Conservation (phyloP, 352 stramenopile genomes). For the Blastocystis sp. region DNA sequence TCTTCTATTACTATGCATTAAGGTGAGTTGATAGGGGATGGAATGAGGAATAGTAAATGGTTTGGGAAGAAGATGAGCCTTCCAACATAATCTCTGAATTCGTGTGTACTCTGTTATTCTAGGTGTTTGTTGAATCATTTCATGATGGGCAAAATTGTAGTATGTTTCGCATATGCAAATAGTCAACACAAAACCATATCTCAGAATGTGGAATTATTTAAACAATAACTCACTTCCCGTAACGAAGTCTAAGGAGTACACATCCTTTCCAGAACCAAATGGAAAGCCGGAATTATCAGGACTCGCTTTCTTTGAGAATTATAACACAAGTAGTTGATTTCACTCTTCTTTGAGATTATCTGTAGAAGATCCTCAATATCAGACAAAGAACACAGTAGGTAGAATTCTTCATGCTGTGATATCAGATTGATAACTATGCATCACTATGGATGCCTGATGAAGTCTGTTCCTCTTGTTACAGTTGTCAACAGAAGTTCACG, state of each 20-base stretch:
- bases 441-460: slow-evolving; percentile 61
- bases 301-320: slow-evolving; percentile 23
- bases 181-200: not conserved
- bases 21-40: not conserved
- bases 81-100: slow-evolving; percentile 57
- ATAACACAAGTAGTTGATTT: not conserved
- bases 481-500: slow-evolving; percentile 49
- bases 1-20: slow-evolving; percentile 98
- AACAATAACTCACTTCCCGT: not conserved
- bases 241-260: slow-evolving; percentile 20
- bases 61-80: slow-evolving; percentile 68
- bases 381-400: not conserved
- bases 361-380: not conserved
- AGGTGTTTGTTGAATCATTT: not conserved
- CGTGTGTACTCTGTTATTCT: slow-evolving; percentile 2
- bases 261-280: slow-evolving; percentile 56
- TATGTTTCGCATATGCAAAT: slow-evolving; percentile 37
- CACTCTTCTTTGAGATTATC: not conserved
- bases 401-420: not conserved
- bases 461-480: slow-evolving; percentile 58
- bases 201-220: slow-evolving; percentile 52
- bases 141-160: not conserved
- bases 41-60: slow-evolving; percentile 48
- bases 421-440: not conserved
- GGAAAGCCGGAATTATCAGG: slow-evolving; percentile 17